Evolutionary conservation across 73 alveolate species (phyloP).

Genomic region (Paramecium octaurelia): DNA sequence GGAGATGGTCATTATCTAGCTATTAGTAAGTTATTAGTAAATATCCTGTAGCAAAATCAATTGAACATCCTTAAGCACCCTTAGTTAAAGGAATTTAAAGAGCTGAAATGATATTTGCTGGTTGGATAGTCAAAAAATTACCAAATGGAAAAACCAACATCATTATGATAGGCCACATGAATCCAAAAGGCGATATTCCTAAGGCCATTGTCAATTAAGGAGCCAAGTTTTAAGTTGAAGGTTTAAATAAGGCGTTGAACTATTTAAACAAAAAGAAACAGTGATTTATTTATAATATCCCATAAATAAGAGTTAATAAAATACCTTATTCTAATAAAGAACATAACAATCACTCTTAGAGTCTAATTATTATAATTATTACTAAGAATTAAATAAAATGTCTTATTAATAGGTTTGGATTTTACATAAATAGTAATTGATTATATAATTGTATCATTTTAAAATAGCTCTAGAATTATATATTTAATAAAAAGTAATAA

Average conservation of each 20-base stretch:
- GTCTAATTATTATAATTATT: too few relatives aligned
- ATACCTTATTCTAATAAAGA: neutral
- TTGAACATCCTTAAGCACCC: neutral
- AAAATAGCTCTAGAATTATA: too few relatives aligned
- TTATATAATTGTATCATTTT: too few relatives aligned
- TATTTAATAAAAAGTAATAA: too few relatives aligned
- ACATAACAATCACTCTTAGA: too few relatives aligned
- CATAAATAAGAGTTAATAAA: neutral
- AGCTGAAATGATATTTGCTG: neutral
- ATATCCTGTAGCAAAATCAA: neutral
- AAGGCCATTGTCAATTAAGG: neutral
- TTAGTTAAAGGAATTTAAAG: neutral
- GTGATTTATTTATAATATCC: neutral
- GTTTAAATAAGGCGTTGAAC: neutral
- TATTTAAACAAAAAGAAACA: neutral
- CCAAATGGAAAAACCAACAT: neutral
- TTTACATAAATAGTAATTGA: too few relatives aligned
- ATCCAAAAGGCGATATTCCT: constrained; percentile 9
- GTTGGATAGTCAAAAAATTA: neutral
- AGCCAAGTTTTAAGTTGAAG: neutral
- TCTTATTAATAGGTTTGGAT: too few relatives aligned
- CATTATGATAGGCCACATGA: neutral
- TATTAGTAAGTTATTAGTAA: neutral
- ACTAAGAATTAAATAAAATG: too few relatives aligned
- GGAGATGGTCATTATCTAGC: neutral